Evolutionary conservation across 352 stramenopile genomes (phyloP).

Genomic region (Achlya hypogyna): DNA sequence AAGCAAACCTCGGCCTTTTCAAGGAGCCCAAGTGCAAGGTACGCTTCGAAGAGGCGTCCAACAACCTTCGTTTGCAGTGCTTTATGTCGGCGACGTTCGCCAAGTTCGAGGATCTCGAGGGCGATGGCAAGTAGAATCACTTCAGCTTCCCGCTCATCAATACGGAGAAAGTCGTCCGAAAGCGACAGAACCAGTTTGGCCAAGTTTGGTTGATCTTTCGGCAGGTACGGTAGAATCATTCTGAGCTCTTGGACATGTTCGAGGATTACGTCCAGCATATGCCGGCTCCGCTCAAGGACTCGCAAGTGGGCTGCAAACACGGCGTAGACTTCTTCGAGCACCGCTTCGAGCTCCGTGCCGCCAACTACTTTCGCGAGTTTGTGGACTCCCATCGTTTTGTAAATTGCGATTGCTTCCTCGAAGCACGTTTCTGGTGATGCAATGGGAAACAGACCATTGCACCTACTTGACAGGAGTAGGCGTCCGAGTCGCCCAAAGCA

Average conservation of each 20-base stretch:
- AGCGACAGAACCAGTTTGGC: background rate
- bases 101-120: constrained; percentile 2
- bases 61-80: background rate
- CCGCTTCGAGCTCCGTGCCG: constrained; percentile 1
- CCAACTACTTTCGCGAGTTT: background rate
- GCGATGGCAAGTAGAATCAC: background rate
- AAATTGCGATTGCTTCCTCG: constrained; percentile 7
- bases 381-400: background rate
- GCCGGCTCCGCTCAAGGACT: background rate
- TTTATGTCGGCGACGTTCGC: constrained; percentile 2
- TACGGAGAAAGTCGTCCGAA: background rate
- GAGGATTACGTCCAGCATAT: background rate
- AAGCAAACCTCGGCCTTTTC: constrained; percentile 8
- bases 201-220: background rate
- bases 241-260: constrained; percentile 1
- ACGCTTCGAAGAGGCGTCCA: background rate
- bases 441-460: background rate
- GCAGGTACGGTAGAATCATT: constrained; percentile 10
- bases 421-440: background rate
- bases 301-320: constrained; percentile 1
- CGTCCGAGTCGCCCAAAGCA: constrained; percentile 3
- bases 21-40: background rate
- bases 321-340: constrained; percentile 6
- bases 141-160: background rate
- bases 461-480: background rate